Evolutionary conservation across 164 flowering plant species (phyloP), one percentile per base, ranked within the genome.

Genomic region (Annona squamosa): DNA sequence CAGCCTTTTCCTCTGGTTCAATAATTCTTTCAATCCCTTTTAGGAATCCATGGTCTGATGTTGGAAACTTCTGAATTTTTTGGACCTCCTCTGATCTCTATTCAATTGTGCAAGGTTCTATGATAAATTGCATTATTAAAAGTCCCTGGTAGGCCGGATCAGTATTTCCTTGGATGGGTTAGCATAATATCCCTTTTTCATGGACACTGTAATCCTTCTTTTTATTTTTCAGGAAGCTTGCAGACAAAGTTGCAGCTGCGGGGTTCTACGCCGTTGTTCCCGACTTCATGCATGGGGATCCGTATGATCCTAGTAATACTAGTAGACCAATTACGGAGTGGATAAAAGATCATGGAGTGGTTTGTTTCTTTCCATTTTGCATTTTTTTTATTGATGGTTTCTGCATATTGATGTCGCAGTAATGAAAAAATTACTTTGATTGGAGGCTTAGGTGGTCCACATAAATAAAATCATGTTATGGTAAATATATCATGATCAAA

Each of bases 261-360:
- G 95, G 92, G 68, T 88, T 65, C 73, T 84, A 77, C 81, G 90
- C 83, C 63, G 88, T 84, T 68, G 91, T 82, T 78, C 94, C 92
- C 46, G 92, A 90, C 67, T 86, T 86, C 82, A 73, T 88, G 4
- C 64, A 84, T 78, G 89, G 88, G 46, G 95, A 90, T 75, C 86
- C 90, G 18, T 86, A 61, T 75, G 77, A 3, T 5, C 83, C 91
- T 71, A 73, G 76, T 0, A 73, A 81, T 64, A 18, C 77, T 68
- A 78, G 74, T 63, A 79, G 69, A 59, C 79, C 86, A 70, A 0
- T 87, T 42, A 52, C 9, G 1, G 87, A 48, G 46, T 90, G 94
- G 92, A 0, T 86, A 65, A 81, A 87, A 72, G 77, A 76, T 71
- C 94, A 90, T 78, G 84, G 82, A 70, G 4, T 79, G 81, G 91